A percentile compares a stretch with the other conserved stretches of the same genome.
phyloP scores from a whole-genome alignment of 305 asterid genomes.

The Solanum hybrid region DNA sequence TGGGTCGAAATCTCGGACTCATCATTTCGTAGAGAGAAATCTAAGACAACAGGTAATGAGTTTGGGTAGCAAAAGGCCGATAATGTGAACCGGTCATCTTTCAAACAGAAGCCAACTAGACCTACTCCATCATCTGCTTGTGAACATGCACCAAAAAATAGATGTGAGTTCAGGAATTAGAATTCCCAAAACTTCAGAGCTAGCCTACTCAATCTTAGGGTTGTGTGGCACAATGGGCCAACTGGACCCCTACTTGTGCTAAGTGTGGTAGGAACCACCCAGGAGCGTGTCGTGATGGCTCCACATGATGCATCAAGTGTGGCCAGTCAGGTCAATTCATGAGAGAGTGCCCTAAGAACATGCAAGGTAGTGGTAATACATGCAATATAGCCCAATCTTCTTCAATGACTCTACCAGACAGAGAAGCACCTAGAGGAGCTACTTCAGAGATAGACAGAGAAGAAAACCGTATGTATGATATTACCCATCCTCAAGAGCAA shows the following conservation, averaged over 20 bases:
- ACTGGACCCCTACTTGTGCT: background rate
- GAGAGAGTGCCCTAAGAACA: background rate
- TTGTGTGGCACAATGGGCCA: background rate
- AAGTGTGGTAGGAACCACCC: background rate
- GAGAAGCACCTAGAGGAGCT: background rate
- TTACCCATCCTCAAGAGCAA: no score
- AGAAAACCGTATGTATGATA: no score
- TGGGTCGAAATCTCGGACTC: no score
- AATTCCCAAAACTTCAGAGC: background rate
- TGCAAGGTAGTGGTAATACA: background rate
- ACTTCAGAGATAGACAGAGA: no score
- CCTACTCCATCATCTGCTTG: background rate
- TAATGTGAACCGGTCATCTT: background rate
- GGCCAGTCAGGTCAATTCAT: background rate
- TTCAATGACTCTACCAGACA: background rate
- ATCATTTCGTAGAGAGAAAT: background rate
- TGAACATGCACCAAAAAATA: background rate
- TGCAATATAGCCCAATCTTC: background rate
- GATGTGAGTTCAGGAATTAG: background rate
- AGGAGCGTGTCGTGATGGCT: background rate
- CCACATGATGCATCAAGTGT: background rate
- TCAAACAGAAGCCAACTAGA: background rate
- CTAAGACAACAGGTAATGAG: background rate
- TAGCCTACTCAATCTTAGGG: background rate
- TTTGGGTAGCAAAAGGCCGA: background rate